phyloP scores from a whole-genome alignment of 192 early-diverging fungal species.

The Rhizophlyctis rosea region DNA sequence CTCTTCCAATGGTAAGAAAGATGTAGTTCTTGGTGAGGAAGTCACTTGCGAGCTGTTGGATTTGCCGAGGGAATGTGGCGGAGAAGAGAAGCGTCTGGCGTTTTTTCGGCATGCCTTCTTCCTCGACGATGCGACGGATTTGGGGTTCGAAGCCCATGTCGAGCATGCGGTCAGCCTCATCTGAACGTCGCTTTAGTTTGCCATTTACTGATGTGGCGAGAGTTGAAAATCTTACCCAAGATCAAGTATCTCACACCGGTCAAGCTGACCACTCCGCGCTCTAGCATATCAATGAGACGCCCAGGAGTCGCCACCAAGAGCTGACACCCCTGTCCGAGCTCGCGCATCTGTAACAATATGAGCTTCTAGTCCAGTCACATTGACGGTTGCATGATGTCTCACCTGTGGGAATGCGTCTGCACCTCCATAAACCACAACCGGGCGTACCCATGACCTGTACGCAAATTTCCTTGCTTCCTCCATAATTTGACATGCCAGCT shows the following conservation, averaged over 20 bases:
- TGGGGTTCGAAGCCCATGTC: conserved; percentile 98
- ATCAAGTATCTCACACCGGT: conserved; percentile 64
- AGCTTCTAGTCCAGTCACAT: too few species aligned
- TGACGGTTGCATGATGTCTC: too few species aligned
- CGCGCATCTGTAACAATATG: conserved; percentile 91
- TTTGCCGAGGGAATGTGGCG: conserved; percentile 97
- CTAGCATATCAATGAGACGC: conserved; percentile 83
- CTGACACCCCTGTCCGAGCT: conserved; percentile 89
- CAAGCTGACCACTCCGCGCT: conserved; percentile 72
- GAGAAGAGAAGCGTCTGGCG: conserved; percentile 98
- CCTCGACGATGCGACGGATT: conserved; percentile 84
- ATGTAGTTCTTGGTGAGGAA: conserved; percentile 83
- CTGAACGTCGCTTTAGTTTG: conserved; percentile 48
- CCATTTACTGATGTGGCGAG: neutral
- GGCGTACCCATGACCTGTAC: conserved; percentile 79
- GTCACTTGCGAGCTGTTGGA: conserved; percentile 93
- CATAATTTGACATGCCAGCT: conserved; percentile 93
- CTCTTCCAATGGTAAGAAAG: conserved; percentile 92
- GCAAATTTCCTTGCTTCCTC: conserved; percentile 77
- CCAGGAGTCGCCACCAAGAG: conserved; percentile 94
- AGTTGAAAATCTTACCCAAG: conserved; percentile 14
- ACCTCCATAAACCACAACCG: conserved; percentile 92
- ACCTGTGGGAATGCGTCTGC: conserved; percentile 22
- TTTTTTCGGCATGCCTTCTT: conserved; percentile 67
- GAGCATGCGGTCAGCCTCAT: conserved; percentile 99